Evolutionary conservation across 139 green algal genomes (phyloP).

Genomic region (Chlorella vulgaris): DNA sequence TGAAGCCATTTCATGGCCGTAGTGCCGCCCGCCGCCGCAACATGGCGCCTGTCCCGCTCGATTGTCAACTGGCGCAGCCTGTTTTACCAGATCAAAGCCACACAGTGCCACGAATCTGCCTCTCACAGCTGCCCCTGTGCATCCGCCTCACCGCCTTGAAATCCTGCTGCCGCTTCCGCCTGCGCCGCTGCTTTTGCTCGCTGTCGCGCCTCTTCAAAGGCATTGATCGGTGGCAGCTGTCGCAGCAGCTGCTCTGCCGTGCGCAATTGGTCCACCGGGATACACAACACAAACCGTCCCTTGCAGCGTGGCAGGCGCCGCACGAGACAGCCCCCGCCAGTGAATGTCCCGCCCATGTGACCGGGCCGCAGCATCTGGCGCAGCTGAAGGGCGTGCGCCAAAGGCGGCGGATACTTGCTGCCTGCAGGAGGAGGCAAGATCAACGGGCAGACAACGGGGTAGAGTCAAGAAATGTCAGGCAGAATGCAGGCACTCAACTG

Average conservation of each 20-base stretch:
- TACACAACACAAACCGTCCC: not conserved
- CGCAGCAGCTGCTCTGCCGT: not conserved
- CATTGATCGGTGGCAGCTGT: not conserved
- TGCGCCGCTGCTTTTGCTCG: not conserved
- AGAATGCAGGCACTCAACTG: no score
- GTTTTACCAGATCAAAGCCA: no score
- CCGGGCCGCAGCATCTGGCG: not conserved
- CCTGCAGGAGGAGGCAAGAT: not conserved
- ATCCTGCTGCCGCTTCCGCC: not conserved
- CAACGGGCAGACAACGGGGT: not conserved
- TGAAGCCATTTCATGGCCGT: not conserved
- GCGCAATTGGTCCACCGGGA: not conserved
- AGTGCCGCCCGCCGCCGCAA: not conserved
- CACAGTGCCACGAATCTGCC: no score
- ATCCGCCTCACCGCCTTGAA: not conserved
- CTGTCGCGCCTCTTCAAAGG: not conserved
- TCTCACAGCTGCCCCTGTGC: not conserved
- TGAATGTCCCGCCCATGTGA: not conserved
- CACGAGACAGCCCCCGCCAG: slow-evolving; percentile 23
- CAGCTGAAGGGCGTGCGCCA: not conserved
- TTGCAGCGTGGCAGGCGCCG: slow-evolving; percentile 12
- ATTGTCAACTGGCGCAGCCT: not conserved
- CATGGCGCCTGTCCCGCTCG: not conserved
- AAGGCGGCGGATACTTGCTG: not conserved
- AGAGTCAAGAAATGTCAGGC: no score